Percentiles rank a stretch among this genome's conserved stretches.
phyloP scores from a whole-genome alignment of 2,329 filamentous ascomycete species.

The Myriosclerotinia scirpicola region DNA sequence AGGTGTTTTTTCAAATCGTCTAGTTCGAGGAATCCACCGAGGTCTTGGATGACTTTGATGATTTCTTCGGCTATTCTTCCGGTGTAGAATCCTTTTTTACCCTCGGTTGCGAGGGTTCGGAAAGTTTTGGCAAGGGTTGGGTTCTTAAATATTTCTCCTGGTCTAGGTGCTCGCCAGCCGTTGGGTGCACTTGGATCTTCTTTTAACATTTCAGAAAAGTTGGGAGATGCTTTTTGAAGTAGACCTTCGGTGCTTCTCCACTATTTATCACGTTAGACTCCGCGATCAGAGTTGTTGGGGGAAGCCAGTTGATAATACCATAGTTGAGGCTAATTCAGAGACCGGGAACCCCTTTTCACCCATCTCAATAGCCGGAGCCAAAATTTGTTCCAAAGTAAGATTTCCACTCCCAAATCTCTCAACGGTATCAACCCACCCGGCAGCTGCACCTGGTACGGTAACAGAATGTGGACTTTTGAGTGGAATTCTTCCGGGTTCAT shows the following conservation, averaged over 20 bases:
- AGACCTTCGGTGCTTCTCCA: conserved; percentile 67
- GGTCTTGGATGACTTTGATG: conserved; percentile 71
- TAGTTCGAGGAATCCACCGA: conserved; percentile 75
- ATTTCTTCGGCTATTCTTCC: conserved; percentile 80
- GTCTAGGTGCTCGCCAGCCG: conserved; percentile 70
- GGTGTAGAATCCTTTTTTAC: conserved; percentile 88
- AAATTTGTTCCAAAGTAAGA: conserved; percentile 71
- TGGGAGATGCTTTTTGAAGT: conserved; percentile 76
- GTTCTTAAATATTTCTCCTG: conserved; percentile 89
- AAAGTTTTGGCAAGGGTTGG: conserved; percentile 80
- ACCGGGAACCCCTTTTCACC: conserved; percentile 90
- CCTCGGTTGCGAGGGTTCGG: conserved; percentile 71
- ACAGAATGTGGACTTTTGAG: conserved; percentile 75
- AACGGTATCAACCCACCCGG: conserved; percentile 89
- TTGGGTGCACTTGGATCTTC: conserved; percentile 64
- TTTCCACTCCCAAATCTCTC: conserved; percentile 89
- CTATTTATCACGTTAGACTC: conserved; percentile 46
- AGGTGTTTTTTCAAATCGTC: conserved; percentile 80
- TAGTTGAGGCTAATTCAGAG: conserved; percentile 60
- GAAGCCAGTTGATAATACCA: conserved; percentile 30
- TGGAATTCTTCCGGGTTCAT: conserved; percentile 62
- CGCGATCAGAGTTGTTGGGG: background rate
- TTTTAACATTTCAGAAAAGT: conserved; percentile 85
- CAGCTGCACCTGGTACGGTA: conserved; percentile 86
- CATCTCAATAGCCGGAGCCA: conserved; percentile 79